Base-by-base conservation (phyloP, 2,329 filamentous ascomycete species). In the Colletotrichum trifolii region DNA sequence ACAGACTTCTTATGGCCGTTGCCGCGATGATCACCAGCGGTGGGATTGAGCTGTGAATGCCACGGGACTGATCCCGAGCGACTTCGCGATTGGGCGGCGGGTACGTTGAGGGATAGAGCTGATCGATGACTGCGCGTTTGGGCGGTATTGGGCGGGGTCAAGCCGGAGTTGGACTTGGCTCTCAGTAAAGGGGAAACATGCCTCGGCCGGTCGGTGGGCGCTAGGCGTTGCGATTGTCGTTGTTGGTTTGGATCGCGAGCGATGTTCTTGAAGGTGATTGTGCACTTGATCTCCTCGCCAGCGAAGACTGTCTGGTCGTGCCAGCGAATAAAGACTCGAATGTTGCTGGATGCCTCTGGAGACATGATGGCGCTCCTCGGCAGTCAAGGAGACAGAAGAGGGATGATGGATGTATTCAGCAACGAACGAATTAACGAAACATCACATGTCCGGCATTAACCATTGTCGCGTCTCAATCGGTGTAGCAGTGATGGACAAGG, bases 311-410 rank as follows among this genome's bases (percentile, higher is more conserved):
- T 94, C 77, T 95, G 90, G 75, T 97, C 92, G 77, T 93, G 91
- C 92, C 95, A 99, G 81, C 91, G 90, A 78, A 99, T 93, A 77
- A 95, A 97, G 79, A 97, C 95, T 78, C 94, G 92, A 76, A 99
- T 93, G 82, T 96, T 95, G 79, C 81, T 82, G 67, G 76, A 72
- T 69, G 73, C 75, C 72, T 85, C 82, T 70, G 82, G 77, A 70
- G 82, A 76, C 84, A 86, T 87, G 74, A 71, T 79, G 74, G 65
- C 64, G 57, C 64, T 66, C 64, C 60, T 66, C 54, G 38, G 39
- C 66, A 69, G 69, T 49, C 48, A 38, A 54, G 45, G 49, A 54
- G 56, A 56, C 58, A 49, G 52, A 49, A 42, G 49, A 17, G 25
- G 48, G 38, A 57, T 38, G 34, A 35, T 35, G 11, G 47, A 48